Base-by-base conservation (phyloP, 2,329 filamentous ascomycete genomes). In the Fusarium secorum region DNA sequence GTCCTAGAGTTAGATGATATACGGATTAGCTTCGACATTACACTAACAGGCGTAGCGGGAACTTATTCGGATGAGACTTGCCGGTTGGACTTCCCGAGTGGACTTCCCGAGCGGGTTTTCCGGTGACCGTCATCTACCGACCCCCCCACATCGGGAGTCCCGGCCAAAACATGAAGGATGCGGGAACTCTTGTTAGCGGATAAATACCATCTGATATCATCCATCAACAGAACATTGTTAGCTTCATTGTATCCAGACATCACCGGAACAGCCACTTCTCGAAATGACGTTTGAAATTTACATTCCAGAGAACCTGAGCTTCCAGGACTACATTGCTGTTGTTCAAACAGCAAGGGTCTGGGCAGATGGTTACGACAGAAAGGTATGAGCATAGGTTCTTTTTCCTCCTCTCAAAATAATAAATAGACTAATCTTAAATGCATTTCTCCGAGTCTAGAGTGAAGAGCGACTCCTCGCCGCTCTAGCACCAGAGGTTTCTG, bases 21-120 rank as follows among this genome's bases (percentile, higher is more conserved):
- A 51, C 2, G 6, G 20, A 11, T 24, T 5, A 24, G 30, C 3
- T 20, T 5, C 3, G 2, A 24, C 2, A 6, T 35, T 13, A 7
- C 9, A 26, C 8, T 24, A 10, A 5, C 5, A 11, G 6, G 9
- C 15, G 0, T 2, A 24, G 5, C 8, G 30, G n/a, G 30, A 15
- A 20, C 17, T 11, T 11, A 4, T 14, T 35, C 11, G 30, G 46
- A 8, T 26, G 1, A 51, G 2, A 35, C 6, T 26, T 51, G 48
- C 48, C 32, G 17, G 22, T 1, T 20, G 30, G 30, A 20, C 3
- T 51, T 51, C n/a, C 48, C 48, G 48, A 35, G 30, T 24, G 30
- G 30, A 35, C 48, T 17, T 51, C n/a, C 48, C 48, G 48, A 15
- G 48, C 48, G 48, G 32, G 13, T 4, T 20, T 26, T 35, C 30